Evolutionary conservation across 1,284 basidiomycete genomes (phyloP).

Genomic region (Ustilago sp.): DNA sequence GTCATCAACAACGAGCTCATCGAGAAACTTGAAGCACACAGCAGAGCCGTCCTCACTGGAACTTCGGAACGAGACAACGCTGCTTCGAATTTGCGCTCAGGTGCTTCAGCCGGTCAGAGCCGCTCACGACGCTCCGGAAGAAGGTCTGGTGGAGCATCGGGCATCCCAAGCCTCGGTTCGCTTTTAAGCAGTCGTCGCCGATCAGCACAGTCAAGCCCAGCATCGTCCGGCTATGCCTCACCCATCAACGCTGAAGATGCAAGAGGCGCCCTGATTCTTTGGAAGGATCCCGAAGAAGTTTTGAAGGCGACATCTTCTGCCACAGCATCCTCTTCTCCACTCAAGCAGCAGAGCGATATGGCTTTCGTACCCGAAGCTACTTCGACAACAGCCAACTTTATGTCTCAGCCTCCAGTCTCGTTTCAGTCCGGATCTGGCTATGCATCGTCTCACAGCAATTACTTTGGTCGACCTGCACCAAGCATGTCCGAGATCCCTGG

Average conservation of each 20-base stretch:
- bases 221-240: conserved; percentile 45
- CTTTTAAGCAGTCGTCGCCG: conserved; percentile 32
- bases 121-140: conserved; percentile 34
- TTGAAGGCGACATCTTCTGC: conserved; percentile 19
- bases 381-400: conserved; percentile 17
- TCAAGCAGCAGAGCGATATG: conserved; percentile 25
- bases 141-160: conserved; percentile 23
- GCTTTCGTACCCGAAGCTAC: conserved; percentile 13
- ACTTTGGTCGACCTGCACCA: background rate
- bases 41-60: conserved; percentile 45
- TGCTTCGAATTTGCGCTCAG: conserved; percentile 22
- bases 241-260: conserved; percentile 48
- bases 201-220: conserved; percentile 40
- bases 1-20: conserved; percentile 59
- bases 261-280: conserved; percentile 40
- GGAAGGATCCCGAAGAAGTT: conserved; percentile 52
- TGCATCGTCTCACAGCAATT: background rate
- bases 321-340: conserved; percentile 15
- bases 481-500: conserved; percentile 15
- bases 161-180: conserved; percentile 23
- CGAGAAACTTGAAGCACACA: conserved; percentile 56
- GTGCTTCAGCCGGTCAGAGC: conserved; percentile 1
- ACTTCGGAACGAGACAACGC: conserved; percentile 50
- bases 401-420: conserved; percentile 37
- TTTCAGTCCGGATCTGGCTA: conserved; percentile 23